Evolutionary conservation across 2,329 filamentous ascomycete genomes (phyloP).

Genomic region (Talaromyces sp.): DNA sequence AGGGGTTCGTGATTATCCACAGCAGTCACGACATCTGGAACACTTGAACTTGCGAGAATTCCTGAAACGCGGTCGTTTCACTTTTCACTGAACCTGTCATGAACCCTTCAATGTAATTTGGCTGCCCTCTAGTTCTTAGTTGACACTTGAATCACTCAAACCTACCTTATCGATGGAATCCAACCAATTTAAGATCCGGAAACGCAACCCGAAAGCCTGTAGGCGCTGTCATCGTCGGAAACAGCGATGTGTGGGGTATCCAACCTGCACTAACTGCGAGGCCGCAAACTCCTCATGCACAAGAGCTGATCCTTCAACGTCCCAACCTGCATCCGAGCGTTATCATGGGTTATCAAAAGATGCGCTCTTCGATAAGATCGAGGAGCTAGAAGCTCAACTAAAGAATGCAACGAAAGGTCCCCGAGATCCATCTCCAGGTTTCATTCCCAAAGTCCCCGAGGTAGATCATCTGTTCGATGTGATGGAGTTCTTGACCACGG

Average conservation of each 20-base stretch:
- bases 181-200: slow-evolving; percentile 13
- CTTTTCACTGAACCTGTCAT: neutral
- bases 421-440: neutral
- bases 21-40: slow-evolving; percentile 5
- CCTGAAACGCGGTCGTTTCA: neutral
- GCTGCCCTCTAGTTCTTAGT: neutral
- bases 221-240: slow-evolving; percentile 26
- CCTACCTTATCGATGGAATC: neutral
- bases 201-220: slow-evolving; percentile 25
- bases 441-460: neutral
- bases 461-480: slow-evolving; percentile 1
- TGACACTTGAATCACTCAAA: neutral
- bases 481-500: slow-evolving; percentile 4
- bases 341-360: slow-evolving; percentile 27
- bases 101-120: neutral
- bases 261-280: slow-evolving; percentile 21
- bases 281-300: slow-evolving; percentile 17
- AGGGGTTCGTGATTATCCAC: slow-evolving; percentile 5
- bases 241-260: slow-evolving; percentile 24
- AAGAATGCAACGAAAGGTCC: neutral
- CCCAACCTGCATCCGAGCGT: slow-evolving; percentile 19
- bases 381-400: slow-evolving; percentile 21
- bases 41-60: neutral
- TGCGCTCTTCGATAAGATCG: slow-evolving; percentile 22
- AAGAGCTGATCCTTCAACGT: slow-evolving; percentile 14